phyloP scores from a whole-genome alignment of 257 asterid genomes.

The Misopates orontium region DNA sequence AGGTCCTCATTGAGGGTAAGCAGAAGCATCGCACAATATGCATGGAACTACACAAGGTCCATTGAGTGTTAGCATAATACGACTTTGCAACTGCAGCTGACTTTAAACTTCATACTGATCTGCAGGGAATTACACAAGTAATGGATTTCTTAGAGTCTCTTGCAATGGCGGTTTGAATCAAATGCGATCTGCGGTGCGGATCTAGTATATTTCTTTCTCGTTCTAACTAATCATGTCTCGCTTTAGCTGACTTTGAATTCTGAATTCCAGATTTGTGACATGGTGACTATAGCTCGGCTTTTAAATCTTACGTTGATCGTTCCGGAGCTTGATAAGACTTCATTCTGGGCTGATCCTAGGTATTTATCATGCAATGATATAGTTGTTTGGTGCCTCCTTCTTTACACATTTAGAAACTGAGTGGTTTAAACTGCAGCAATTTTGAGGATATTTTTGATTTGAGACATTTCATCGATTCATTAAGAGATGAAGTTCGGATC shows the following conservation, averaged over 20 bases:
- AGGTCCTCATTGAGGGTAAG: too few relatives aligned
- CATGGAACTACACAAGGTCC: not conserved
- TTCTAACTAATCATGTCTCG: slow-evolving; percentile 16
- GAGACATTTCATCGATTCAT: slow-evolving; percentile 79
- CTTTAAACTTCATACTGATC: slow-evolving; percentile 9
- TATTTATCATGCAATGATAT: slow-evolving; percentile 32
- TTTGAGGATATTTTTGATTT: slow-evolving; percentile 87
- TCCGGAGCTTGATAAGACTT: slow-evolving; percentile 94
- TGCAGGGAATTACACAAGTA: slow-evolving; percentile 58
- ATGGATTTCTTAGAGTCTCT: slow-evolving; percentile 60
- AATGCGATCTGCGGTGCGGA: slow-evolving; percentile 87
- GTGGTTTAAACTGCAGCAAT: slow-evolving; percentile 47
- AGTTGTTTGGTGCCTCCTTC: not conserved
- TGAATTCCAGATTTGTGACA: slow-evolving; percentile 86
- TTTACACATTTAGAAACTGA: slow-evolving; percentile 19
- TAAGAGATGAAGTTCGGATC: slow-evolving; percentile 84
- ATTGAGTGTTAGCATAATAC: slow-evolving; percentile 10
- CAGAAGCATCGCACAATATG: too few relatives aligned
- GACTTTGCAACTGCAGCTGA: slow-evolving; percentile 1
- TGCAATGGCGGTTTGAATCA: slow-evolving; percentile 78
- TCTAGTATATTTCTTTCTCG: slow-evolving; percentile 14
- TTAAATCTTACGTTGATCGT: slow-evolving; percentile 88
- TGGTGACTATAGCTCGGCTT: slow-evolving; percentile 90
- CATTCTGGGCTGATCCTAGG: slow-evolving; percentile 99
- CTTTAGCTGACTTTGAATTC: slow-evolving; percentile 28